Percentiles rank a stretch among this genome's conserved stretches.
Conservation (phyloP, 192 early-diverging fungal genomes). For the Podila epigama region DNA sequence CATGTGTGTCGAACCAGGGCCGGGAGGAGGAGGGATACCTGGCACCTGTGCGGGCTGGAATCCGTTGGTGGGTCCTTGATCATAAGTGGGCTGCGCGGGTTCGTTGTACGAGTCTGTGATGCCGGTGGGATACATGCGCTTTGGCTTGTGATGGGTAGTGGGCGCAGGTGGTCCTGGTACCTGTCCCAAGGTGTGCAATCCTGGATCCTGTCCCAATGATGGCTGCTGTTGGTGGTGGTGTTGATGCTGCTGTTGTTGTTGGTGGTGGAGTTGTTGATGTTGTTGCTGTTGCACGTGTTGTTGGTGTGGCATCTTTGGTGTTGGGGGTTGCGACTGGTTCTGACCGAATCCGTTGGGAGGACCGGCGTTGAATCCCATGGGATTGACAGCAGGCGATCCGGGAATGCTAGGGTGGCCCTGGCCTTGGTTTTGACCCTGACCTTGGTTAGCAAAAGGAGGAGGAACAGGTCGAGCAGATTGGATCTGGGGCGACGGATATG, state of each 20-base stretch:
- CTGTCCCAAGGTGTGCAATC: not conserved
- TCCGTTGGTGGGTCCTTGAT: conserved; percentile 31
- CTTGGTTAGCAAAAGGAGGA: conserved; percentile 9
- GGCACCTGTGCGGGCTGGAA: conserved; percentile 30
- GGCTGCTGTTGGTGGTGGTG: conserved; percentile 13
- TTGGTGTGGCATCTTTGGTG: conserved; percentile 21
- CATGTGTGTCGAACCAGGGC: not conserved
- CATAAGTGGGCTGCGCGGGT: conserved; percentile 15
- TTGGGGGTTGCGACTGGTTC: conserved; percentile 37
- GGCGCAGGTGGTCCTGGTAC: conserved; percentile 28
- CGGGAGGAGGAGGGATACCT: conserved; percentile 14
- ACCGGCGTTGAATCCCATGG: conserved; percentile 38
- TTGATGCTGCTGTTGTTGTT: conserved; percentile 15
- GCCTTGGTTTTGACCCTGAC: too few relatives aligned
- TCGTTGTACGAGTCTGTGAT: conserved; percentile 53
- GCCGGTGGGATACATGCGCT: conserved; percentile 62
- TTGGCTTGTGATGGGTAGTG: conserved; percentile 48
- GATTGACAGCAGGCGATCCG: conserved; percentile 34
- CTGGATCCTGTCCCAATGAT: conserved; percentile 14
- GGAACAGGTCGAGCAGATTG: conserved; percentile 24
- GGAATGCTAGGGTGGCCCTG: conserved; percentile 9
- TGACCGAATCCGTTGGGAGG: conserved; percentile 34
- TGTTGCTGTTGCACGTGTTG: conserved; percentile 3
- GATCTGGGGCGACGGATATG: conserved; percentile 42
- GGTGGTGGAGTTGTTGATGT: conserved; percentile 2